Evolutionary conservation across 331 rosid genomes (phyloP).

Genomic region (Malus hybrid): DNA sequence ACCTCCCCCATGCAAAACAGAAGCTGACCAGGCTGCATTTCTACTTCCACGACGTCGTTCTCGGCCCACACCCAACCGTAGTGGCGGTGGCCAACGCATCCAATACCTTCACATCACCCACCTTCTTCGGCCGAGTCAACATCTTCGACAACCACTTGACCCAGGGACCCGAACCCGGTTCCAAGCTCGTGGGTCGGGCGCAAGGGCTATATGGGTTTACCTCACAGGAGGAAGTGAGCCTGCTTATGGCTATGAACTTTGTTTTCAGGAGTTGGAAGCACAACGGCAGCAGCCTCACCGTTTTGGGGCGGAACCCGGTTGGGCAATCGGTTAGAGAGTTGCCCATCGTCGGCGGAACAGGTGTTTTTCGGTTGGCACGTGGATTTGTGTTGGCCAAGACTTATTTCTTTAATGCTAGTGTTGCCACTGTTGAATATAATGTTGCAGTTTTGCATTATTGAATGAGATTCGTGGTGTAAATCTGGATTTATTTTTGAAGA

Average conservation of each 20-base stretch:
- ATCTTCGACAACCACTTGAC: background rate
- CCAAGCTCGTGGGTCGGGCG: background rate
- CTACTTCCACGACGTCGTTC: slow-evolving; percentile 4
- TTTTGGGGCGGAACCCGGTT: slow-evolving; percentile 1
- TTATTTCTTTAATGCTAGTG: background rate
- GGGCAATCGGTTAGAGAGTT: background rate
- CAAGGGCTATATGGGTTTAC: slow-evolving; percentile 2
- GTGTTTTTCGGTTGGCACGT: slow-evolving; percentile 1
- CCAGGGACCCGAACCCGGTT: background rate
- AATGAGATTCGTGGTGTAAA: background rate
- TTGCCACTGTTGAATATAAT: background rate
- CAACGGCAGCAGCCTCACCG: background rate
- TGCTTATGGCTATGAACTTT: background rate
- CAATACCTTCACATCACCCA: background rate
- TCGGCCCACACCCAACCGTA: background rate
- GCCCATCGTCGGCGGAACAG: slow-evolving; percentile 3
- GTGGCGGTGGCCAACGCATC: background rate
- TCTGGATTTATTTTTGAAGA: background rate
- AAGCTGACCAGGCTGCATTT: slow-evolving; percentile 12
- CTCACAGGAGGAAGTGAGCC: background rate
- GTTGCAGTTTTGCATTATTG: background rate
- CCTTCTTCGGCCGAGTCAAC: slow-evolving; percentile 1
- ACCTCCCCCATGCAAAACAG: background rate
- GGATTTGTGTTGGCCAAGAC: background rate
- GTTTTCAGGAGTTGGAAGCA: background rate